Evolutionary conservation across 768 basidiomycete genomes (phyloP), one percentile per base, ranked within the genome.

Genomic region (Pleurotus tuber-regium): DNA sequence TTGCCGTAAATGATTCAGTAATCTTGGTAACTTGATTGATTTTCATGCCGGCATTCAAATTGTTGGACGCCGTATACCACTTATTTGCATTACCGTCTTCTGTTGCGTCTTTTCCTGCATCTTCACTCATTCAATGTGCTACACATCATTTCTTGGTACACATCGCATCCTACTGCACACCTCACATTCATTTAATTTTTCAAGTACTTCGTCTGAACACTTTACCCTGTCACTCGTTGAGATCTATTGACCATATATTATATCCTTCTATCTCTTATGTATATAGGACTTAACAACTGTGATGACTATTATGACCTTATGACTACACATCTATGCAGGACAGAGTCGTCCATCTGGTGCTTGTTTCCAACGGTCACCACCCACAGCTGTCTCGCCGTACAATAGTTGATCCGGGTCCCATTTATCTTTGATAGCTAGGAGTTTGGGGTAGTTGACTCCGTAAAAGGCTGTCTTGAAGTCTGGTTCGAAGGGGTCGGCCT

Each of bases 391-490:
- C 21, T 23, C 43, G 43, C 42, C 52, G 19, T 36, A 38, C 14
- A 53, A n/a, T 28, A 47, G 28, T 12, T 53, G 43, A 26, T 48
- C 44, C 14, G 52, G 52, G 38, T 53, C 52, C 21, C 26, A 48
- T 25, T 29, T 47, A 36, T 47, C 43, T 26, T 53, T 53, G 8
- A 53, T 53, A 25, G 30, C 52, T n/a, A 44, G 31, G 12, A 53
- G 44, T n/a, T 11, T 36, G 7, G 18, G 4, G 38, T 53, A 53
- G 33, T 54, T 54, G 16, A 39, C 18, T 24, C 53, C 53, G 24
- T 26, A 54, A 28, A 54, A 54, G 49, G 48, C 48, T 36, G 25
- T 23, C 40, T 54, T 48, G 31, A 42, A 54, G 18, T 54, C 53
- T 4, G 53, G 53, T 24, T 54, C 53, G 19, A 19, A 26, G 28